A percentile compares a stretch with the other conserved stretches of the same genome.
These are phyloP conservation scores for Rhodotorula sphaerocarpa DNA, from an alignment of 768 basidiomycete genomes.

Conservation along the genomic window DNA sequence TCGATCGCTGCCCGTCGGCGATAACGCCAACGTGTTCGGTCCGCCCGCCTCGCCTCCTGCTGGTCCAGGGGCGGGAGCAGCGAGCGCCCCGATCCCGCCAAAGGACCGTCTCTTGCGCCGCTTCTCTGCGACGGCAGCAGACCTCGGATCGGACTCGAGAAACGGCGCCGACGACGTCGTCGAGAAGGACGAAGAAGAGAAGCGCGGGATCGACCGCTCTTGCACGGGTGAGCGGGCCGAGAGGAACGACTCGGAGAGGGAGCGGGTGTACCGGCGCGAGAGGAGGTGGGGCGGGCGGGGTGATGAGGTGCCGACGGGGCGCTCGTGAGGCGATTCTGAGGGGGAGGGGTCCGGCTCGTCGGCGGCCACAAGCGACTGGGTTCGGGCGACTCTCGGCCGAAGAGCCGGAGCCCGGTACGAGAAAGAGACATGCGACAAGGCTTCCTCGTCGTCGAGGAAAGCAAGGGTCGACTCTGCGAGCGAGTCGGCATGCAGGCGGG, in stretches of 20 bases:
- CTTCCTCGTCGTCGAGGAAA: no score
- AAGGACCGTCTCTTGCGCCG: neutral
- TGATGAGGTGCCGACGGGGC: no score
- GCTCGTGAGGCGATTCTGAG: no score
- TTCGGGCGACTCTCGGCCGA: neutral
- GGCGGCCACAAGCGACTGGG: neutral
- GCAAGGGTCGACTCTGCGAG: neutral
- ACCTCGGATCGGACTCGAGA: neutral
- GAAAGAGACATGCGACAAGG: neutral
- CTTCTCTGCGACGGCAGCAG: neutral
- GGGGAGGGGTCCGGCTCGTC: no score
- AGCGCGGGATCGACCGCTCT: neutral
- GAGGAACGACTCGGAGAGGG: neutral
- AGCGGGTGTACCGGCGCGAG: slow-evolving; percentile 12
- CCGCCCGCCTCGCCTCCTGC: no score
- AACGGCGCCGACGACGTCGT: neutral
- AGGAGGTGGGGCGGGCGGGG: neutral
- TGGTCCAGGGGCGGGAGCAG: no score
- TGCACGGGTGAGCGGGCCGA: slow-evolving; percentile 2
- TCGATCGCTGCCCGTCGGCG: no score
- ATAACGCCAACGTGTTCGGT: no score
- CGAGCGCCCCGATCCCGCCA: neutral
- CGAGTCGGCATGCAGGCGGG: neutral
- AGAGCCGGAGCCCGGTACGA: neutral
- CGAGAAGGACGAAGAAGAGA: neutral